A percentile compares a stretch with the other conserved stretches of the same genome.
These are phyloP conservation scores for Lichtheimia hyalospora DNA, from an alignment of 371 early-diverging fungal genomes.

Conservation along the genomic window DNA sequence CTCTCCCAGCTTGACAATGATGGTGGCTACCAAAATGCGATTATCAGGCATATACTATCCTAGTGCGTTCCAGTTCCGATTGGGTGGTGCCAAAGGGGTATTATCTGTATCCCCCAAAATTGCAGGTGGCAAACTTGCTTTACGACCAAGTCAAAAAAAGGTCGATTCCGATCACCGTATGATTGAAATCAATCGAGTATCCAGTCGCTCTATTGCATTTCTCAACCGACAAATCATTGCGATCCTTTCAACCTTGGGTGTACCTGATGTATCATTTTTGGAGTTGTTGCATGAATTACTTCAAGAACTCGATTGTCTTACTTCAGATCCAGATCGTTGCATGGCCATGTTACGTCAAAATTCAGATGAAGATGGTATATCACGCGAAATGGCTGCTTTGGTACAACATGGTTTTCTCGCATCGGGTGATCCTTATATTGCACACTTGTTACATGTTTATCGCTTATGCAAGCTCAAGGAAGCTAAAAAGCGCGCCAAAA, in stretches of 20 bases:
- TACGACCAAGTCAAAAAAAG: slow-evolving; percentile 65
- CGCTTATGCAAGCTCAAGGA: slow-evolving; percentile 50
- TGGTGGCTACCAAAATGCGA: slow-evolving; percentile 28
- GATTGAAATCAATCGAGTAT: slow-evolving; percentile 55
- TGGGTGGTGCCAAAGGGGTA: slow-evolving; percentile 78
- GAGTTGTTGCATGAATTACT: slow-evolving; percentile 42
- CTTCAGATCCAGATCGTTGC: slow-evolving; percentile 28
- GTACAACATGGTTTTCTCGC: slow-evolving; percentile 50
- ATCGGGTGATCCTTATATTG: slow-evolving; percentile 51
- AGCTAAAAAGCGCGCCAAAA: slow-evolving; percentile 56
- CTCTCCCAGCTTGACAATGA: slow-evolving; percentile 44
- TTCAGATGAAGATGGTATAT: slow-evolving; percentile 46
- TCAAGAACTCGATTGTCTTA: slow-evolving; percentile 31
- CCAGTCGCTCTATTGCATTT: slow-evolving; percentile 46
- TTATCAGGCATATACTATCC: slow-evolving; percentile 51
- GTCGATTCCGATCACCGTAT: slow-evolving; percentile 48
- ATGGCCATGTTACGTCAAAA: slow-evolving; percentile 29
- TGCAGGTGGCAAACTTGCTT: slow-evolving; percentile 30
- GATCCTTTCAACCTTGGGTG: slow-evolving; percentile 59
- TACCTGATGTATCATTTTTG: slow-evolving; percentile 45
- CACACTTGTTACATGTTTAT: slow-evolving; percentile 47
- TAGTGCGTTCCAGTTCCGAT: slow-evolving; percentile 73
- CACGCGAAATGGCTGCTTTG: slow-evolving; percentile 35
- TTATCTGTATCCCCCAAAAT: slow-evolving; percentile 27
- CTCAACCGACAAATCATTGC: slow-evolving; percentile 66